These are phyloP conservation scores for Picea glauca DNA, from an alignment of 75 land plant genomes.

Conservation along the genomic window DNA sequence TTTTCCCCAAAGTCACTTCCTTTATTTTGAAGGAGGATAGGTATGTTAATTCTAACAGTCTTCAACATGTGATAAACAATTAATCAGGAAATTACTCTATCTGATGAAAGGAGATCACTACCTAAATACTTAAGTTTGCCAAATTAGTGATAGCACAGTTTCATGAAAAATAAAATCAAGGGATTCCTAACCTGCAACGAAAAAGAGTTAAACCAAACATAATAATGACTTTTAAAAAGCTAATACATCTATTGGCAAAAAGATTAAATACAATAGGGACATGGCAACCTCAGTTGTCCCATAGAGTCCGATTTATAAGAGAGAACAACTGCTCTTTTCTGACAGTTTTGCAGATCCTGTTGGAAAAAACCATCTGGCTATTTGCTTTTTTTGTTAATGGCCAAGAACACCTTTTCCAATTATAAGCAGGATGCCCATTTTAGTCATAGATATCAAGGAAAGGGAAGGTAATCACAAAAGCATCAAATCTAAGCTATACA, in stretches of 20 bases:
- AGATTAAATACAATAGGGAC: not conserved
- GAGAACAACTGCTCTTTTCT: not conserved
- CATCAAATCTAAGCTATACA: too few species aligned
- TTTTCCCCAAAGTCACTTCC: not conserved
- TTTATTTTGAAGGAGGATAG: not conserved
- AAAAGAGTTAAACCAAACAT: not conserved
- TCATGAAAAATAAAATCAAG: not conserved
- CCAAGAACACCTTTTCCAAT: not conserved
- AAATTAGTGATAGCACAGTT: not conserved
- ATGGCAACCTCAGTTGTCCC: not conserved
- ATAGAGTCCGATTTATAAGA: not conserved
- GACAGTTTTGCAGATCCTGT: not conserved
- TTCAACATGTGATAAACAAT: not conserved
- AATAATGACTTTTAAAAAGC: not conserved
- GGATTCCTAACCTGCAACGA: not conserved
- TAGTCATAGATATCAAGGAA: too few species aligned
- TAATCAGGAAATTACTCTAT: not conserved
- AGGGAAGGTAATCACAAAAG: too few species aligned
- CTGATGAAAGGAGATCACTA: not conserved
- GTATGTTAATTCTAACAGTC: not conserved
- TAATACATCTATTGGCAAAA: not conserved
- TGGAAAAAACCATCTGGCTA: not conserved
- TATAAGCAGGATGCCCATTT: too few species aligned
- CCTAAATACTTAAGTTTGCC: not conserved
- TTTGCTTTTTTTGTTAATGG: not conserved